A percentile compares a stretch with the other conserved stretches of the same genome.
Conservation (phyloP, 1,284 basidiomycete species). For the Moesziomyces globuligerus region DNA sequence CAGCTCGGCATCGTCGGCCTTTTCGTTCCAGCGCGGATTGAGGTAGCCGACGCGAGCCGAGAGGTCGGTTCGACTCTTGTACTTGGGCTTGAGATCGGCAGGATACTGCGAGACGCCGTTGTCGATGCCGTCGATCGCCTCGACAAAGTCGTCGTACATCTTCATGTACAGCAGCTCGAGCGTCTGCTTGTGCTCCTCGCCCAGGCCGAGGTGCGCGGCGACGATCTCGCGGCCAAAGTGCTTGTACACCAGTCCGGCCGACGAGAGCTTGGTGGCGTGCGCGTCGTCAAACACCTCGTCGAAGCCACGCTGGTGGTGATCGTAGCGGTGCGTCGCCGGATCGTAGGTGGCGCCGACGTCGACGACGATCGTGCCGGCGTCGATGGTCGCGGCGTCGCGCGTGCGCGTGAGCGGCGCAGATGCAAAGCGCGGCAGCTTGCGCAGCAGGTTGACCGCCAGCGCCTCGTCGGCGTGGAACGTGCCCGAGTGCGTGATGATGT, state of each 20-base stretch:
- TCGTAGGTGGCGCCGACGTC: constrained; percentile 96
- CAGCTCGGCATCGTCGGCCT: constrained; percentile 41
- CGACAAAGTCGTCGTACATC: constrained; percentile 89
- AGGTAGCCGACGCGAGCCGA: constrained; percentile 60
- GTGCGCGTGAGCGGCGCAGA: constrained; percentile 70
- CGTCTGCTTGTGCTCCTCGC: constrained; percentile 72
- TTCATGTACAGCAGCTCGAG: constrained; percentile 85
- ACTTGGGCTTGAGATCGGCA: constrained; percentile 49
- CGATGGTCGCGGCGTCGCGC: constrained; percentile 81
- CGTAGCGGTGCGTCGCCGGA: constrained; percentile 80
- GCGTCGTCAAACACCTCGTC: constrained; percentile 86
- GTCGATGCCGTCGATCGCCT: constrained; percentile 94
- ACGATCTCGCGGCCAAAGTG: constrained; percentile 94
- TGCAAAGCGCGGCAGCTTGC: constrained; percentile 79
- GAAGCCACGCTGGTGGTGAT: constrained; percentile 97
- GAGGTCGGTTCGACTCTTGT: constrained; percentile 63
- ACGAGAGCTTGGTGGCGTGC: constrained; percentile 83
- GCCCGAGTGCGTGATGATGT: constrained; percentile 81
- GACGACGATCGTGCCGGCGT: constrained; percentile 92
- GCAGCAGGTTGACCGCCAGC: constrained; percentile 88
- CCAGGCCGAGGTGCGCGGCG: constrained; percentile 73
- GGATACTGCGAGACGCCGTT: constrained; percentile 65
- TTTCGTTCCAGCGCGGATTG: constrained; percentile 66
- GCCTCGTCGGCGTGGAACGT: constrained; percentile 98
- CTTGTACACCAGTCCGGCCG: constrained; percentile 81